Evolutionary conservation across 2,329 filamentous ascomycete genomes (phyloP).

Genomic region (Cladophialophora psammophila): DNA sequence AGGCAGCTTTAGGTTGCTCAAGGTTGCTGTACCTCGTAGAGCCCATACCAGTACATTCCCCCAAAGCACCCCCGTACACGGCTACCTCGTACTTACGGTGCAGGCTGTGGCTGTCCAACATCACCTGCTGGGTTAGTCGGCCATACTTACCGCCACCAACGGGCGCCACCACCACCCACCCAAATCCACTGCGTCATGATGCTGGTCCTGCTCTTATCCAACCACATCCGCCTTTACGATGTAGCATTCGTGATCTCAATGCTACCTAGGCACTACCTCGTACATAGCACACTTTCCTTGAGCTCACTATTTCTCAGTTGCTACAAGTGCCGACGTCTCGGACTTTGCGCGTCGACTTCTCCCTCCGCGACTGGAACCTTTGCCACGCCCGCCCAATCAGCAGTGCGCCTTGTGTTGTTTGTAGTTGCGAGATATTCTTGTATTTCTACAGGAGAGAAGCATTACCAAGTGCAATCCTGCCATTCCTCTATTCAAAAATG

Average conservation of each 20-base stretch:
- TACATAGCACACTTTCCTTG: slow-evolving; percentile 1
- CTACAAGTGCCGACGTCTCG: slow-evolving; percentile 15
- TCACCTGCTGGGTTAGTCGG: neutral
- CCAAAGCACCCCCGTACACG: too few species aligned
- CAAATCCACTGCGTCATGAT: neutral
- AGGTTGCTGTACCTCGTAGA: neutral
- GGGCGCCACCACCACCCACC: neutral
- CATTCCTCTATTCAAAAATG: neutral
- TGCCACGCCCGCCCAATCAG: neutral
- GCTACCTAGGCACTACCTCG: neutral
- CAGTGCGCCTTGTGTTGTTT: neutral
- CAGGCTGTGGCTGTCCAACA: neutral
- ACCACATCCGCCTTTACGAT: neutral
- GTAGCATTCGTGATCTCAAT: slow-evolving; percentile 12
- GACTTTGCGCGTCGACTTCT: slow-evolving; percentile 4
- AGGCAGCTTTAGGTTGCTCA: neutral
- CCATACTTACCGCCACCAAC: neutral
- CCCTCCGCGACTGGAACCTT: neutral
- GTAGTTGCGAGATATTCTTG: neutral
- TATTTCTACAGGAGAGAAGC: neutral
- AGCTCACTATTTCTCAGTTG: neutral
- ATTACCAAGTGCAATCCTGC: neutral
- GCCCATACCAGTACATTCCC: neutral
- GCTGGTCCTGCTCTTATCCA: neutral
- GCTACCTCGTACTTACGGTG: too few species aligned